Evolutionary conservation across 225 moss, liverwort and hornwort genomes (phyloP), one percentile per base, ranked within the genome.

Genomic region (Marchantia paleacea): DNA sequence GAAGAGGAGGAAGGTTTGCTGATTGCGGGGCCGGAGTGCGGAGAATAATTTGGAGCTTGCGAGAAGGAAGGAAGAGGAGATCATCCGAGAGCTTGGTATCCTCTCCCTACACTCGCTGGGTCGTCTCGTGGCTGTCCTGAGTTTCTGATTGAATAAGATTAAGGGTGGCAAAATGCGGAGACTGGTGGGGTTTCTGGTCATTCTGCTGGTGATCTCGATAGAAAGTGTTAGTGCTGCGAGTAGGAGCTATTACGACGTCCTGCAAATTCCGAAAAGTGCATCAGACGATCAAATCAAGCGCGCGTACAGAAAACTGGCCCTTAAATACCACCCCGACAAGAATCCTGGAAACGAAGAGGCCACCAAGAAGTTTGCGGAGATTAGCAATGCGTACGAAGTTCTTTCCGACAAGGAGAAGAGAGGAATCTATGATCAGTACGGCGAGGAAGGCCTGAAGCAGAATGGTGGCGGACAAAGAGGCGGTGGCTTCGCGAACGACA

Each of bases 291-390:
- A 93, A 77, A 89, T 93, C 83, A 93, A 92, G 87, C 89, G 93
- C 9, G 85, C 93, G 10, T 93, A 93, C 25, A 87, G 93, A 9
- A 93, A 91, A n/a, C 71, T 93, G 86, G 93, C 93, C 47, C 83
- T 93, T 71, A 90, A 92, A 88, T 93, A 89, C 58, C 93, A 93
- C 76, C 93, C 93, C 6, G 93, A 93, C 79, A 93, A 93, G 82
- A 93, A 93, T 82, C 93, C 93, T 18, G 93, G 92, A 52, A 91
- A 84, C 49, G 93, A 93, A 63, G 93, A 93, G 51, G 93, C 93
- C 30, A 93, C 86, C 24, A 89, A 87, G 83, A 93, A 92, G 90
- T 93, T 93, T 64, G 90, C 93, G 63, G 93, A 93, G 86, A 93
- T 93, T 65, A 92, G 86, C 55, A 93, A 93, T 55, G 93, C 91